Conservation (phyloP, 345 rosid genomes). For the Schrenkiella parvula region DNA sequence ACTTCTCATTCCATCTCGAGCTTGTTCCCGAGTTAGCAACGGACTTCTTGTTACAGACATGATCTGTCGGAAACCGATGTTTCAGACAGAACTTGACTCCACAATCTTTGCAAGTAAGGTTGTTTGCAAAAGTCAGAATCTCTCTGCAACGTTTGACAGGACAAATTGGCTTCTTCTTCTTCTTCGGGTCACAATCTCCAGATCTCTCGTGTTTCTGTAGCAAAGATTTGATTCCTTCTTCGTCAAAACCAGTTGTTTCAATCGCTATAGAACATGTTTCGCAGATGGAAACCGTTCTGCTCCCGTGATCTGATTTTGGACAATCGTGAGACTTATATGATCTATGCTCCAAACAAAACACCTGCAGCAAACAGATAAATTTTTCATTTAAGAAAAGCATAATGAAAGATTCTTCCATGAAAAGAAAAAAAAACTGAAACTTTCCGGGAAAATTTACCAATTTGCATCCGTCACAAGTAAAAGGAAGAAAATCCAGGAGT, state of each 20-base stretch:
- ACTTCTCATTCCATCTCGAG: slow-evolving; percentile 46
- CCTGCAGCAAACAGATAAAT: slow-evolving; percentile 29
- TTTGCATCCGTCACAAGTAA: slow-evolving; percentile 63
- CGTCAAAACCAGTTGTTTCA: slow-evolving; percentile 53
- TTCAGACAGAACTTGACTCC: slow-evolving; percentile 62
- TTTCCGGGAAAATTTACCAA: slow-evolving; percentile 35
- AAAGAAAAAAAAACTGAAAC: not conserved
- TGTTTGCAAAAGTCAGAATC: slow-evolving; percentile 60
- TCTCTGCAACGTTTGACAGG: slow-evolving; percentile 67
- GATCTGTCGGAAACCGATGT: slow-evolving; percentile 77
- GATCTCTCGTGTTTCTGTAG: slow-evolving; percentile 56
- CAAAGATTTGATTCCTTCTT: slow-evolving; percentile 39
- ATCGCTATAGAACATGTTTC: slow-evolving; percentile 59
- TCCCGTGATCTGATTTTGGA: slow-evolving; percentile 49
- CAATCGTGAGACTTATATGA: slow-evolving; percentile 66
- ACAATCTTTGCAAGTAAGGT: slow-evolving; percentile 66
- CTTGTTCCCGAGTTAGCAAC: slow-evolving; percentile 1
- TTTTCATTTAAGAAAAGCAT: not conserved
- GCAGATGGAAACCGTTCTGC: slow-evolving; percentile 68
- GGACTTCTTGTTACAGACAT: slow-evolving; percentile 42
- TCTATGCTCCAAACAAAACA: slow-evolving; percentile 72
- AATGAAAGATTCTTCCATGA: not conserved
- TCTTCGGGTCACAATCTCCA: slow-evolving; percentile 57
- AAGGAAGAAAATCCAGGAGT: slow-evolving; percentile 85
- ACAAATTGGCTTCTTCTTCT: slow-evolving; percentile 63